phyloP scores from a whole-genome alignment of 306 rosid species.

The Ormosia emarginata region DNA sequence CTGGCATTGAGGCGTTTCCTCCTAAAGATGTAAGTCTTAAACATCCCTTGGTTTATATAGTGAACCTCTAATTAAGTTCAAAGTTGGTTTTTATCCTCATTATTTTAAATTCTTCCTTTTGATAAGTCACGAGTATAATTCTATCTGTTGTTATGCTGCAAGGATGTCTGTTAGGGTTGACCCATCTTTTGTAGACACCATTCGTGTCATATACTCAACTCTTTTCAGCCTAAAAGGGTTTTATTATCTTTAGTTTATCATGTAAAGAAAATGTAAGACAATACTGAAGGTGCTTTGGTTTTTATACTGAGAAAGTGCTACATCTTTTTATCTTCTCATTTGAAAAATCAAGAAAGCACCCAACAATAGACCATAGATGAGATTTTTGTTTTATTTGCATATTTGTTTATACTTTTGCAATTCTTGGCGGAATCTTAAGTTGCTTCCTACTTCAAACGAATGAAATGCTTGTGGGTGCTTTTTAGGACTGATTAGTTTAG shows the following conservation, averaged over 20 bases:
- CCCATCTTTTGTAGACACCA: neutral
- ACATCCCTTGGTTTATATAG: neutral
- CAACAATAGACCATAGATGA: neutral
- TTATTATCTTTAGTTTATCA: neutral
- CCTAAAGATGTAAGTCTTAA: constrained; percentile 68
- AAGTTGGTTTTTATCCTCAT: neutral
- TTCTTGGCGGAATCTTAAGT: neutral
- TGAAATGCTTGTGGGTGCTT: neutral
- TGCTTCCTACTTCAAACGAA: neutral
- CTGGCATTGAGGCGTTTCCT: constrained; percentile 71
- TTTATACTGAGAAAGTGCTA: neutral
- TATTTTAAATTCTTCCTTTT: neutral
- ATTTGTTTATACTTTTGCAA: neutral
- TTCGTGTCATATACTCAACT: neutral
- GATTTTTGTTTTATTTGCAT: neutral
- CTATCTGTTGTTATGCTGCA: neutral
- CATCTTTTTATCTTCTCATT: neutral
- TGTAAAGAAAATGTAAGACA: neutral
- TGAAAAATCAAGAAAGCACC: neutral
- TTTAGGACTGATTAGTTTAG: neutral
- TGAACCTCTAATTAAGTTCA: neutral
- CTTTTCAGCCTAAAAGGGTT: neutral
- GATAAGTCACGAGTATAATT: neutral
- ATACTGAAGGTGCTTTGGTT: neutral
- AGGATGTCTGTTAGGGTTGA: neutral